These are phyloP conservation scores for Coffea canephora DNA, from an alignment of 257 asterid species.

Conservation along the genomic window DNA sequence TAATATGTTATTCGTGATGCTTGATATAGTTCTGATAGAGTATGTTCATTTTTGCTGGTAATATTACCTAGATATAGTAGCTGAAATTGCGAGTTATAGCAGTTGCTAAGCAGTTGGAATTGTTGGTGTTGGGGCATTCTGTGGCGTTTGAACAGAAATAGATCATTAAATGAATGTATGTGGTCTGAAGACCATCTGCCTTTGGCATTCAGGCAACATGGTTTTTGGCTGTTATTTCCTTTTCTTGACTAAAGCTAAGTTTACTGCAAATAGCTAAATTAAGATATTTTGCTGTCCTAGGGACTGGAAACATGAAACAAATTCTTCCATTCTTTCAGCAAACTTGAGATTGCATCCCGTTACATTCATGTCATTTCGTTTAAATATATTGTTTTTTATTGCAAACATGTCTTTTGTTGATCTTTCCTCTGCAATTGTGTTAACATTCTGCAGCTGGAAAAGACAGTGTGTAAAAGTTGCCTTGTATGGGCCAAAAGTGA, in stretches of 20 bases:
- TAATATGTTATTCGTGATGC: neutral
- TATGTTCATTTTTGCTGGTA: neutral
- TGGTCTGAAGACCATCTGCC: neutral
- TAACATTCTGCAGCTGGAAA: slow-evolving; percentile 58
- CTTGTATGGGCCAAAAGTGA: slow-evolving; percentile 97
- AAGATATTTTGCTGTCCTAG: neutral
- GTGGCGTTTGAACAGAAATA: neutral
- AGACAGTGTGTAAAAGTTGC: slow-evolving; percentile 67
- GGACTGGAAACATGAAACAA: neutral
- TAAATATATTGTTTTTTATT: neutral
- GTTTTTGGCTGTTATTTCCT: too few species aligned
- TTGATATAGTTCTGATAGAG: neutral
- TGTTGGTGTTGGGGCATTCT: neutral
- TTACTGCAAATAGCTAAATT: slow-evolving; percentile 5
- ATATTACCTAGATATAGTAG: neutral
- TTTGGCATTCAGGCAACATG: neutral
- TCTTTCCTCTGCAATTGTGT: neutral
- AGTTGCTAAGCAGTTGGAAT: neutral
- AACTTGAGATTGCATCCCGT: neutral
- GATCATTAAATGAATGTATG: too few species aligned
- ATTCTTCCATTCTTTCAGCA: neutral
- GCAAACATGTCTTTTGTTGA: neutral
- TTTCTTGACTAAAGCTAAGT: neutral
- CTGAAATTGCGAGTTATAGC: neutral
- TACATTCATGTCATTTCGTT: neutral